Evolutionary conservation across 345 rosid species (phyloP).

Genomic region (Eucalyptus melliodora): DNA sequence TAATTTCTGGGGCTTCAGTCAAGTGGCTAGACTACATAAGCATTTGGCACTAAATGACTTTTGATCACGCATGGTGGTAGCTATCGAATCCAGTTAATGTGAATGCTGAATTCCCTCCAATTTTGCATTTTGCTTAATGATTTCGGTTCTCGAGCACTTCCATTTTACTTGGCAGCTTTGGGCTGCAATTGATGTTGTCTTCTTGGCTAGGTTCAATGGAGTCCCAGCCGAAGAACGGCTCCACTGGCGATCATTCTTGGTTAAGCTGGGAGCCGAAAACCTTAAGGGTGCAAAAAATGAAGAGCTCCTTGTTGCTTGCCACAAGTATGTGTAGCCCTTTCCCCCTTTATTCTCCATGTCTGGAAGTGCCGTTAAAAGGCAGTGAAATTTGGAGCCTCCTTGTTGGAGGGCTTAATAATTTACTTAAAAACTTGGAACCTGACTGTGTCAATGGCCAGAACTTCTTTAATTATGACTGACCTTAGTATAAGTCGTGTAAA

Average conservation of each 20-base stretch:
- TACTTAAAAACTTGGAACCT: neutral
- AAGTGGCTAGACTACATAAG: neutral
- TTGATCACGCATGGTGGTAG: neutral
- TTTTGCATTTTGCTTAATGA: neutral
- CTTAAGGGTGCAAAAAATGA: slow-evolving; percentile 86
- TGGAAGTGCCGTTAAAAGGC: neutral
- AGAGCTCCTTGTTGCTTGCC: slow-evolving; percentile 93
- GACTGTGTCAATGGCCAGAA: neutral
- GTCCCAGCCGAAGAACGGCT: slow-evolving; percentile 93
- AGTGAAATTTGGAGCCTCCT: neutral
- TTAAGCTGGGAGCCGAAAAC: slow-evolving; percentile 86
- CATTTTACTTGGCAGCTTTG: neutral
- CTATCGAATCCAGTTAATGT: neutral
- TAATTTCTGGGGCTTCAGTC: neutral
- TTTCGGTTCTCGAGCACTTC: neutral
- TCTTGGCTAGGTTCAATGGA: slow-evolving; percentile 67
- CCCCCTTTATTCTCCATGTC: neutral
- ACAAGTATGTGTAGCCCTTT: slow-evolving; percentile 40
- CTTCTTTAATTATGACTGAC: neutral
- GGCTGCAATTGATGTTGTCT: neutral
- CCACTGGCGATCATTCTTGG: slow-evolving; percentile 90
- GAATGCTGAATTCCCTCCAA: neutral
- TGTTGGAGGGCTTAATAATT: neutral
- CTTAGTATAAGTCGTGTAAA: neutral
- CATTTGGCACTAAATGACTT: neutral